Base-by-base conservation (phyloP, 192 early-diverging fungal genomes). In the Allomyces macrogynus region DNA sequence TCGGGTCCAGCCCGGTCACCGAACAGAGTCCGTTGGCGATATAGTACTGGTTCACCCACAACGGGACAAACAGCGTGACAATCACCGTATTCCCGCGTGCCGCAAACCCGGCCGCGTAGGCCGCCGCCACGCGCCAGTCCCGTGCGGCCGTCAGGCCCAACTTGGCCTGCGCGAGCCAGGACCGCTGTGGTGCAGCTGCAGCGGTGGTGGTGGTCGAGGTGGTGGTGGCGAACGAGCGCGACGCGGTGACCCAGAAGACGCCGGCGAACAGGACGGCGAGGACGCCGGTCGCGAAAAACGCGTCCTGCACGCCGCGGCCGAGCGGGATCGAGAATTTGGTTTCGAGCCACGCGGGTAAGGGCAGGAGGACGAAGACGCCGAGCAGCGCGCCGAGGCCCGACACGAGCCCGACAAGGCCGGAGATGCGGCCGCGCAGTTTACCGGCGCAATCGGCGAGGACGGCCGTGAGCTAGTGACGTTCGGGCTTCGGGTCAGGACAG, bases 61-160 rank as follows among this genome's bases (percentile, higher is more conserved):
- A 72, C 25, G 80, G 78, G 20, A 89, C 68, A 63, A 80, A 89
- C 1, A 81, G 73, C 0, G 87, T 79, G 26, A 89, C 71, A n/a
- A 83, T 78, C 44, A 86, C 79, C 7, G 84, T 83, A 66, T 89
- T 86, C 3, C 81, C 85, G 61, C 87, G 76, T 8, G 86, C 86
- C 64, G 86, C 72, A 66, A 85, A 88, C 67, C 77, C 78, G 5
- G 83, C 80, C 4, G 76, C 60, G 64, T 86, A 86, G 5, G 84
- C 87, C 24, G 86, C 70, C 3, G 81, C 67, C 32, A 89, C 68
- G 24, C 75, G 71, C 3, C 77, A 76, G 40, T 89, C 84, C 18
- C 70, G 70, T 5, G 71, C 78, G 24, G 86, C 84, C n/a, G 67
- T 24, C 54, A 88, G 23, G 14, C 87, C 87, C 24, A 26, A 26